Evolutionary conservation across 2,329 filamentous ascomycete genomes (phyloP).

Genomic region (Ophioceras dolichostomum): DNA sequence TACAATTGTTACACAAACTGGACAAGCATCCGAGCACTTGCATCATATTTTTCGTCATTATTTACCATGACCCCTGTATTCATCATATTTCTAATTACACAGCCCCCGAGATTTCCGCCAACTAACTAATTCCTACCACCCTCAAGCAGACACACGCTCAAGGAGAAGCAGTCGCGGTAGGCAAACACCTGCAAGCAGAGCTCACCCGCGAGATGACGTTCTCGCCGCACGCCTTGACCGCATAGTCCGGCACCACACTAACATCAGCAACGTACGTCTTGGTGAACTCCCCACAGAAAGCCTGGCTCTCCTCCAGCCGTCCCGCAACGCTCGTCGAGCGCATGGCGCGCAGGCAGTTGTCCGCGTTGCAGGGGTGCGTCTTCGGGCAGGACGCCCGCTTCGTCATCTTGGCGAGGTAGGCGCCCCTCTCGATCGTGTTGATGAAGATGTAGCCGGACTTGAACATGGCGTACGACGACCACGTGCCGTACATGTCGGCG

Average conservation of each 20-base stretch:
- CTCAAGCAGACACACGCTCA: slow-evolving; percentile 10
- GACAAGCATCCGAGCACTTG: too few relatives aligned
- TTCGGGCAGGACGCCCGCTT: slow-evolving; percentile 2
- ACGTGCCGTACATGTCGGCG: slow-evolving; percentile 25
- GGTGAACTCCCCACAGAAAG: slow-evolving; percentile 19
- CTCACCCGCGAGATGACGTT: slow-evolving; percentile 3
- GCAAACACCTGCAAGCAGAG: slow-evolving; percentile 3
- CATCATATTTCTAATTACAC: too few relatives aligned
- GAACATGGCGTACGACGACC: slow-evolving; percentile 32
- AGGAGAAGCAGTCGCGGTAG: slow-evolving; percentile 14
- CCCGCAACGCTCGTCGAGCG: slow-evolving; percentile 18
- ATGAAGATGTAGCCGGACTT: slow-evolving; percentile 23
- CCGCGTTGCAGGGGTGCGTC: slow-evolving; percentile 10
- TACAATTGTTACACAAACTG: too few relatives aligned
- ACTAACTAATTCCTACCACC: background rate
- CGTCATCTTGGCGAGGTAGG: slow-evolving; percentile 16
- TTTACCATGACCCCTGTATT: too few relatives aligned
- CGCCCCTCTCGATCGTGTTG: slow-evolving; percentile 34
- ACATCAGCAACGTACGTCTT: slow-evolving; percentile 2
- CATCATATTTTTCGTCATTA: too few relatives aligned
- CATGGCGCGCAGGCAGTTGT: slow-evolving; percentile 25
- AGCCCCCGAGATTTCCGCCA: too few relatives aligned
- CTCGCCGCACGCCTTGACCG: slow-evolving; percentile 1
- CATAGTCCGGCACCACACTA: slow-evolving; percentile 3
- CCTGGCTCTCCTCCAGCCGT: slow-evolving; percentile 17